Base-by-base conservation (phyloP, 805 yeast species). In the Maudiozyma saulgeensis region DNA sequence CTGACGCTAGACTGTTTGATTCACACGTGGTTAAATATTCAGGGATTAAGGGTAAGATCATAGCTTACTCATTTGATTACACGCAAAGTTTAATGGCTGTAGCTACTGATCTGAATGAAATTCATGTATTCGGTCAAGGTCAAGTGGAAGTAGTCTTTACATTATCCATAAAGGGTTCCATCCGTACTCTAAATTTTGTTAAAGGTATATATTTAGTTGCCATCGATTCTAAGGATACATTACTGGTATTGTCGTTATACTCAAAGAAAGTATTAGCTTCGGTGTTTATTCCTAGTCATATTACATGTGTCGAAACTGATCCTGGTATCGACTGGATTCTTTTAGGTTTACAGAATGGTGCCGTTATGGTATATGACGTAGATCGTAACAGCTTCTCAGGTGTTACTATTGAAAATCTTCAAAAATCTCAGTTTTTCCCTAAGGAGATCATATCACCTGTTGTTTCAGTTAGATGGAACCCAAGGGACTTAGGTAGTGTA, bases 301-400 rank as follows among this genome's bases (percentile, higher is more conserved):
- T 90, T n/a, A 74, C 86, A 1, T 75, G 86, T 2, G 71, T 82
- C 13, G 93, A 79, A 51, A 67, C 84, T 0, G 99, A 93, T 59
- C 96, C 97, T 2, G 76, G 95, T 0, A 64, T 93, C 54, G 97
- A 90, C 65, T 93, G 93, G 87, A 68, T 91, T 15, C 73, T 84
- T 43, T 59, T 91, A 19, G 99, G 98, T 3, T 69, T 87, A 47
- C 76, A 79, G 44, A 88, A 81, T 63, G 99, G 99, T 1, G 64
- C 78, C 2, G 67, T 85, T 1, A 66, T 80, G 31, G 81, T 83
- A 8, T 91, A 76, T 61, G 96, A 93, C 63, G 81, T 91, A 16
- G 97, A 89, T 60, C 73, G 95, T 37, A 85, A 90, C 34, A 58
- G 62, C 26, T 64, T 81, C 54, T 78, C 96, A 0, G 81, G 84